phyloP scores from a whole-genome alignment of 23 red algal species.

The Gracilariopsis chorda region DNA sequence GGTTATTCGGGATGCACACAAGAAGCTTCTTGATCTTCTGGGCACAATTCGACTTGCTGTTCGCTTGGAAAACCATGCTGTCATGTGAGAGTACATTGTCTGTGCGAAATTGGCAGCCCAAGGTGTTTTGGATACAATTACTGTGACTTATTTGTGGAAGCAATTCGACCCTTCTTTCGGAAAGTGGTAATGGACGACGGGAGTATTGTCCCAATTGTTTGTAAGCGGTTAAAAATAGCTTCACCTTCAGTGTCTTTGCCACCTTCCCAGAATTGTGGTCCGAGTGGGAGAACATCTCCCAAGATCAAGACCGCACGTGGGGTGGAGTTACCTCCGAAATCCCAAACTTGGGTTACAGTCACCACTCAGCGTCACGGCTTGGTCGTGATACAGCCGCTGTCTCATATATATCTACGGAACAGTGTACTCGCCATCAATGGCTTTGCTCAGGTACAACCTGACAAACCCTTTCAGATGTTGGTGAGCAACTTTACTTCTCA shows the following conservation, averaged over 20 bases:
- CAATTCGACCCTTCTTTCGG: not conserved
- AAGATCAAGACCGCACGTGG: not conserved
- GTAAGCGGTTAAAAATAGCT: not conserved
- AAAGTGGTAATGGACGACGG: not conserved
- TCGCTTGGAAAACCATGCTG: not conserved
- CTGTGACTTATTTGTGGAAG: not conserved
- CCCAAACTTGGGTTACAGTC: slow-evolving; percentile 24
- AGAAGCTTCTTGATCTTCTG: not conserved
- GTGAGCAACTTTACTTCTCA: not conserved
- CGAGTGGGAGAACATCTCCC: not conserved
- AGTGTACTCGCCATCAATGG: not conserved
- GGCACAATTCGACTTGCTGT: not conserved
- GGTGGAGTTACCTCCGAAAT: not conserved
- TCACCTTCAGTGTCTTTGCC: not conserved
- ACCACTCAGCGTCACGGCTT: not conserved
- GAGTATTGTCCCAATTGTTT: not conserved
- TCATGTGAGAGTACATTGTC: not conserved
- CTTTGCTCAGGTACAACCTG: not conserved
- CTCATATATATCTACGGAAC: not conserved
- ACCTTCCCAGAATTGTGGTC: not conserved
- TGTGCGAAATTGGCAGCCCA: not conserved
- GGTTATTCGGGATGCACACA: not conserved
- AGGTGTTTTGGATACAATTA: not conserved
- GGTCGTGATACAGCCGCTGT: not conserved
- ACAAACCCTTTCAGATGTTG: not conserved